phyloP scores from a whole-genome alignment of 2,329 filamentous ascomycete species.

The Pyrenochaeta sp. region DNA sequence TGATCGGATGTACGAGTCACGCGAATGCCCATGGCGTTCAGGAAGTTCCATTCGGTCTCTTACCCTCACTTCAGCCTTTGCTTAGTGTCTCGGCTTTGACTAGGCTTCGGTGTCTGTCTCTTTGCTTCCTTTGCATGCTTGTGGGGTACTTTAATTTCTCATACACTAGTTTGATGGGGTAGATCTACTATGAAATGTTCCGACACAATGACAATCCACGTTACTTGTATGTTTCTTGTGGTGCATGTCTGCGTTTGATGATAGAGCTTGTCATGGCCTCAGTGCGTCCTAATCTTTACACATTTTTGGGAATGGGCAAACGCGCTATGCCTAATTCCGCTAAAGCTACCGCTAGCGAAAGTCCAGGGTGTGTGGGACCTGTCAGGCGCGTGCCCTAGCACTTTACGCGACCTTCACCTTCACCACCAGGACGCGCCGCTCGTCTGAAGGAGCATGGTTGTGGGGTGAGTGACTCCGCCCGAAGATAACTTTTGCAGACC shows the following conservation, averaged over 20 bases:
- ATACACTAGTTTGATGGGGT: conserved; percentile 28
- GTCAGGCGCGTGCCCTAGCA: too few species aligned
- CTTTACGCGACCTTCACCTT: conserved; percentile 27
- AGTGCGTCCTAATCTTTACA: too few species aligned
- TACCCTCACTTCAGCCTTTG: conserved; percentile 38
- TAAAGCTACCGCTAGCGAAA: conserved; percentile 6
- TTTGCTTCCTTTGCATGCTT: conserved; percentile 43
- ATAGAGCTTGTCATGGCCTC: too few species aligned
- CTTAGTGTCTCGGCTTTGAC: conserved; percentile 37
- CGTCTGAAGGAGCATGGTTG: conserved; percentile 16
- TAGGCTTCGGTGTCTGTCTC: conserved; percentile 34
- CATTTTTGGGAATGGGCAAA: too few species aligned
- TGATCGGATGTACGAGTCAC: conserved; percentile 38
- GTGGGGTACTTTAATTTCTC: conserved; percentile 27
- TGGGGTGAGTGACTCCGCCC: conserved; percentile 26
- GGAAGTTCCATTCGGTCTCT: conserved; percentile 37
- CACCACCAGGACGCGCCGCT: conserved; percentile 29
- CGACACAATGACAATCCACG: conserved; percentile 29
- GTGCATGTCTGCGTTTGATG: too few species aligned
- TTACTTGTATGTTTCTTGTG: too few species aligned
- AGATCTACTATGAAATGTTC: conserved; percentile 40
- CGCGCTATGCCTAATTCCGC: too few species aligned
- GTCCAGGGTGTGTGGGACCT: conserved; percentile 16
- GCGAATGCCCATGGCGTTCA: conserved; percentile 46
- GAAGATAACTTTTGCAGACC: not conserved